Conservation (phyloP, 768 basidiomycete genomes). For the Ephemerocybe angulata region DNA sequence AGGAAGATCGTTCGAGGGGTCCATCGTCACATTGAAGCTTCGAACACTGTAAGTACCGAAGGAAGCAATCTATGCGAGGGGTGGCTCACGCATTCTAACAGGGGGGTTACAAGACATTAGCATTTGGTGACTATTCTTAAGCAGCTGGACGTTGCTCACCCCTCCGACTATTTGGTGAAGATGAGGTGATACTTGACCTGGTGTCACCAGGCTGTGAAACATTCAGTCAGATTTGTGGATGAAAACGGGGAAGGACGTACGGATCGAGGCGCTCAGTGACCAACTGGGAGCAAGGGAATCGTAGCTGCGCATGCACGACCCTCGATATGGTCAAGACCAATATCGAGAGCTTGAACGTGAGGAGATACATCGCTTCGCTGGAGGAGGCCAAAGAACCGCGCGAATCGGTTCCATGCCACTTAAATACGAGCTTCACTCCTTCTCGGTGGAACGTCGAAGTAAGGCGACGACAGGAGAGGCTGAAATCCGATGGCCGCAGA, state of each 20-base stretch:
- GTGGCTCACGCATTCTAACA: constrained; percentile 2
- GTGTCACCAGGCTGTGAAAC: constrained; percentile 5
- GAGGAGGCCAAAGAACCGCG: too few species aligned
- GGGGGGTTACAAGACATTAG: neutral
- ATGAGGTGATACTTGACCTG: constrained; percentile 11
- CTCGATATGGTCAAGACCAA: neutral
- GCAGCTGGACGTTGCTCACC: neutral
- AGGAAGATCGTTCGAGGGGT: constrained; percentile 3
- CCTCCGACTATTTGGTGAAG: constrained; percentile 11
- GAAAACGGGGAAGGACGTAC: neutral
- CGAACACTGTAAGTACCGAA: neutral
- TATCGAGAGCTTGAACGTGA: neutral
- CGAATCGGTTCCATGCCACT: too few species aligned
- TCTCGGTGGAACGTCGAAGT: too few species aligned
- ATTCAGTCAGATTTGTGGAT: neutral
- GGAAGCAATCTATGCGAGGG: too few species aligned
- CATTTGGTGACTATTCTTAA: neutral
- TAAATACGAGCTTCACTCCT: too few species aligned
- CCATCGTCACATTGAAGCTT: constrained; percentile 8
- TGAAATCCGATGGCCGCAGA: too few species aligned
- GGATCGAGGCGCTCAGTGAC: constrained; percentile 5
- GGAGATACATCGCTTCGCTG: neutral
- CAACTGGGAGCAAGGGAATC: constrained; percentile 5
- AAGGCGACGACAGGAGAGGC: too few species aligned
- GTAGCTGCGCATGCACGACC: neutral